Base-by-base conservation (phyloP, 139 green algal species). In the Chlamydomonas sp. region DNA sequence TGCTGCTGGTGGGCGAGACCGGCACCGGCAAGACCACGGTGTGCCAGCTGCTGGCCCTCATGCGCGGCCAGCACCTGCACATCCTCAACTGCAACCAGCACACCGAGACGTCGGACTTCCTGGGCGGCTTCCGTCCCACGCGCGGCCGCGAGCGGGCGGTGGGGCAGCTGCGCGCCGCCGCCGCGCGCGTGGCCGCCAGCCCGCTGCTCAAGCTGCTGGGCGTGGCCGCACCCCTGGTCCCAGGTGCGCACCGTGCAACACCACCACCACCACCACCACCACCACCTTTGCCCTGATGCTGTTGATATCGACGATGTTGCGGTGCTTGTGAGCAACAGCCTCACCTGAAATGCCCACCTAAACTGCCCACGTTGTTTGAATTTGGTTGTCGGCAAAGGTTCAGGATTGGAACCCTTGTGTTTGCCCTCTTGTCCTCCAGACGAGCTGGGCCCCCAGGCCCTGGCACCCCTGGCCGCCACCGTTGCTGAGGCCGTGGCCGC, bases 51-150 rank as follows among this genome's bases (percentile, higher is more conserved):
- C 87, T 98, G 58, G 97, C 97, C 17, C 88, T 96, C 60, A 94
- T 98, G 86, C 87, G 93, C 5, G 92, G 90, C 59, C 96, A 97
- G 90, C 87, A 85, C 17, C 93, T 99, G 85, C 96, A 97, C 83
- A 98, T 99, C 68, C 88, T 99, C 88, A 99, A 99, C 92, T 99
- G 98, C 95, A 99, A 99, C 93, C 96, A 99, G 92, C 97, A 99
- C 95, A 99, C 98, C 4, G 98, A 99, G 92, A 96, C 97, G 5
- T 96, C 95, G 0, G 98, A 99, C 94, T 99, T 99, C 87, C 89
- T 99, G 77, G 98, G 98, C 57, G 96, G 97, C 8, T 99, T 97
- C 89, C 79, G 97, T 6, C 97, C 97, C 1, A 88, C 90, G 1
- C 84, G 92, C 66, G 85, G 85, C 73, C 71, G 88, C 18, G 88